These are phyloP conservation scores for Vitis vinifera DNA, from an alignment of 164 flowering plant species.

Conservation along the genomic window DNA sequence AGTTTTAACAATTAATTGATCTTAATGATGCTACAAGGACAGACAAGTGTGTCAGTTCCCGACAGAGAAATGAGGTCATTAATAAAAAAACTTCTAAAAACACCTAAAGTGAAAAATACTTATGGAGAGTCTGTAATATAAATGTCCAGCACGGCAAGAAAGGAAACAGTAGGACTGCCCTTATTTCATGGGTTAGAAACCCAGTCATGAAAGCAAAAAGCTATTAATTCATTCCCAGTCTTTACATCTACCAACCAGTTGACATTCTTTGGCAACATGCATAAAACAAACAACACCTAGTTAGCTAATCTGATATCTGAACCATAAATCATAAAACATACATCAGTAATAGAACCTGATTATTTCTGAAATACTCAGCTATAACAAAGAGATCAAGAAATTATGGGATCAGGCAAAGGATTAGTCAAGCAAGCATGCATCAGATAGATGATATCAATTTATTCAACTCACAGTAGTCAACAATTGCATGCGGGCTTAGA, in stretches of 20 bases:
- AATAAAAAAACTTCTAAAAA: no score
- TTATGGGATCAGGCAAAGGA: background rate
- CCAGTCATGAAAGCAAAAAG: background rate
- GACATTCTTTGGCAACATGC: background rate
- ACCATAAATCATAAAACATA: slow-evolving; percentile 4
- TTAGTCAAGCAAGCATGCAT: slow-evolving; percentile 11
- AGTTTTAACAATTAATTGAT: no score
- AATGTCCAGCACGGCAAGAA: background rate
- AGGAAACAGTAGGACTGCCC: background rate
- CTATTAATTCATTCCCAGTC: no score
- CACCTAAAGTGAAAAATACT: no score
- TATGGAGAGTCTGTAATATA: background rate
- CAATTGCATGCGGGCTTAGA: slow-evolving; percentile 3
- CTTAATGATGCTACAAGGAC: no score
- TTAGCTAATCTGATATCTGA: background rate
- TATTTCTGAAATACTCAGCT: no score
- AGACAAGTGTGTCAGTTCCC: no score
- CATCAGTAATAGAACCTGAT: slow-evolving; percentile 2
- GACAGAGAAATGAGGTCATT: no score
- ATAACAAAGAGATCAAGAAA: no score
- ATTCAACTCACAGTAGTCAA: slow-evolving; percentile 17
- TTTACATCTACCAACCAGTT: background rate
- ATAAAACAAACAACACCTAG: background rate
- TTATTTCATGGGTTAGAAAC: background rate
- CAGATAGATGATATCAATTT: slow-evolving; percentile 5